Percentiles rank a stretch among this genome's conserved stretches.
Evolutionary conservation across 2,329 filamentous ascomycete genomes (phyloP).

Genomic region (Sarocladiaceae sp.): DNA sequence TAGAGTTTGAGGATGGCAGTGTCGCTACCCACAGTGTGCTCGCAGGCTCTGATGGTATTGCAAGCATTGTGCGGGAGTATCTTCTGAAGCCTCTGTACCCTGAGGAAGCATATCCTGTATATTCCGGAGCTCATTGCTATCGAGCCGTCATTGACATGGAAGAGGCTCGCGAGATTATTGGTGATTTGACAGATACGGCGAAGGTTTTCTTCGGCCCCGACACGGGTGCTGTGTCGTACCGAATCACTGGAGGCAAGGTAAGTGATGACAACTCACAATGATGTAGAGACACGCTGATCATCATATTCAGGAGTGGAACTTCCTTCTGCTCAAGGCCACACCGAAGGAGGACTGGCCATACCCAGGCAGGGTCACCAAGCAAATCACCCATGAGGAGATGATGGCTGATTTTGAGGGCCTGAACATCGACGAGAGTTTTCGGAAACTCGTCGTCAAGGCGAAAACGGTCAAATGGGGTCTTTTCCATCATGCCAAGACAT

Average conservation of each 20-base stretch:
- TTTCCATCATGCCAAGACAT: neutral
- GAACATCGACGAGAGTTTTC: neutral
- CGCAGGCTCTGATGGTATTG: neutral
- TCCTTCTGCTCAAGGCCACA: neutral
- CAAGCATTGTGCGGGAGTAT: neutral
- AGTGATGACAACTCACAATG: neutral
- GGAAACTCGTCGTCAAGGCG: neutral
- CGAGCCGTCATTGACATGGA: neutral
- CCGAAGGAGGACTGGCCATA: neutral
- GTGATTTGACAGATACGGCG: neutral
- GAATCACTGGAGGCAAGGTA: constrained; percentile 1
- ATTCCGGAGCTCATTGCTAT: constrained; percentile 1
- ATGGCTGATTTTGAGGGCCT: neutral
- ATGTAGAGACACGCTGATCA: neutral
- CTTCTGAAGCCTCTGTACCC: neutral
- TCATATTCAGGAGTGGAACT: neutral
- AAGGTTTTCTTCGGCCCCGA: neutral
- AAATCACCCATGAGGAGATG: neutral
- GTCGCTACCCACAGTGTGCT: neutral
- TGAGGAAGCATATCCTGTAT: neutral
- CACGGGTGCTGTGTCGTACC: neutral
- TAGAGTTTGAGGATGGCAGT: constrained; percentile 4
- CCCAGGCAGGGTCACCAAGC: neutral
- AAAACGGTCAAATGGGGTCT: neutral
- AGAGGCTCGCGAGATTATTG: neutral